These are phyloP conservation scores for Eremothecium coryli DNA, from an alignment of 1,139 yeast species.

Conservation along the genomic window DNA sequence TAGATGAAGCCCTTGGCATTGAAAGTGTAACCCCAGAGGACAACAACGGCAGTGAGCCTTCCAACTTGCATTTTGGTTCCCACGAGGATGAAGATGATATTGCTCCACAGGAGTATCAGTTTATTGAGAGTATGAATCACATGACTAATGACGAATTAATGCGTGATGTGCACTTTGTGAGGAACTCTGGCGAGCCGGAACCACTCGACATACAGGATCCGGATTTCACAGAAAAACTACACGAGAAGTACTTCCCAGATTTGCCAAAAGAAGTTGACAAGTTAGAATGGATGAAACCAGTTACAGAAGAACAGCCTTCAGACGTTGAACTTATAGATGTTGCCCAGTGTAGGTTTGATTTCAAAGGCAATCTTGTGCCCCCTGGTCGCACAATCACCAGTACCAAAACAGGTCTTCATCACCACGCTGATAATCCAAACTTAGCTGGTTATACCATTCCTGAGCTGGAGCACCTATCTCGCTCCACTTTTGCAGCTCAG, in stretches of 20 bases:
- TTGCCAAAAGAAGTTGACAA: constrained; percentile 75
- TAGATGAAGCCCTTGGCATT: constrained; percentile 32
- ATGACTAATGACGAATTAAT: constrained; percentile 37
- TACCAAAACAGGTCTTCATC: constrained; percentile 70
- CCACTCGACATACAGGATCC: constrained; percentile 60
- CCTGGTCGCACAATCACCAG: constrained; percentile 40
- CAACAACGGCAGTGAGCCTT: constrained; percentile 11
- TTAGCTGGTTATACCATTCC: constrained; percentile 86
- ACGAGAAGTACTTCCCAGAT: constrained; percentile 81
- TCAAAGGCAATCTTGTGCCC: constrained; percentile 67
- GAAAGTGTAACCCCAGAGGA: constrained; percentile 9
- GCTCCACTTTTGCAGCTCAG: constrained; percentile 79
- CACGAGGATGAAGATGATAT: constrained; percentile 35
- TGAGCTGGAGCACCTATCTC: constrained; percentile 69
- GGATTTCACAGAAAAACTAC: constrained; percentile 65
- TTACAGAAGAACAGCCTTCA: constrained; percentile 36
- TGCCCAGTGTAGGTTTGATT: constrained; percentile 74
- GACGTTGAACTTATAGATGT: constrained; percentile 47
- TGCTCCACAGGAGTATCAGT: constrained; percentile 38
- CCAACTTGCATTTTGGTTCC: constrained; percentile 7
- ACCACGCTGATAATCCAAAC: constrained; percentile 81
- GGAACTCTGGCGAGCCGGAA: constrained; percentile 32
- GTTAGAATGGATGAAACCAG: constrained; percentile 83
- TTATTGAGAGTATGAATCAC: constrained; percentile 36
- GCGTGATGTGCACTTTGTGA: constrained; percentile 54